Evolutionary conservation across 2,329 filamentous ascomycete species (phyloP), one percentile per base, ranked within the genome.

Genomic region (Ophiostoma sp.): DNA sequence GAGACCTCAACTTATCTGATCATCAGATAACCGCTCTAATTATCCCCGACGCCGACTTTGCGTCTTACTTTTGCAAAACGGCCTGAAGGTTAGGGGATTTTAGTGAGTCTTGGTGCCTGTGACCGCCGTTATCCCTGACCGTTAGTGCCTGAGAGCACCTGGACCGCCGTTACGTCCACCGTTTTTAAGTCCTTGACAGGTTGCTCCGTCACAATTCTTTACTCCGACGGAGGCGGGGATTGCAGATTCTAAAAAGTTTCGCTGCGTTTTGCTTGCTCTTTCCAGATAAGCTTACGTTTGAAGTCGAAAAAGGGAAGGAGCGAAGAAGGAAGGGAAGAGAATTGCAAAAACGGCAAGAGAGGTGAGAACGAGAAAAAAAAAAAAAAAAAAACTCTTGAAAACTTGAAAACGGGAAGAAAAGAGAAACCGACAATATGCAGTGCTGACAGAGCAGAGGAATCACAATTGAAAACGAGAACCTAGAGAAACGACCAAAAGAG

Each of bases 191-290:
- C 12, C 22, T 48, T 48, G 45, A 48, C 9, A 17, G 12, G 19
- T 22, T 52, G 9, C 50, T 52, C 50, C 50, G 19, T 22, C 50
- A 19, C 9, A 7, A 12, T 59, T 59, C 55, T 59, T 63, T 63
- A 31, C 31, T 63, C 61, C 63, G 39, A n/a, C 25, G 64, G 64
- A 33, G 42, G 22, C 61, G 61, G 61, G 59, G 61, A 45, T 66
- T 45, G 36, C 33, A 9, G 22, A 48, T 3, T 36, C 33, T 36
- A 8, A 8, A 8, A 8, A 3, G 61, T 28, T 19, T 28, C 36
- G n/a, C 59, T 5, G 33, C 59, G 59, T 42, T 42, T 64, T 25
- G 9, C n/a, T 17, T 42, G 33, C 33, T 42, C n/a, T 42, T 64
- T 64, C 28, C 55, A n/a, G 28, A n/a, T 25, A 22, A 42, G 19